Base-by-base conservation (phyloP, 345 rosid species). In the Gossypium thurberi region DNA sequence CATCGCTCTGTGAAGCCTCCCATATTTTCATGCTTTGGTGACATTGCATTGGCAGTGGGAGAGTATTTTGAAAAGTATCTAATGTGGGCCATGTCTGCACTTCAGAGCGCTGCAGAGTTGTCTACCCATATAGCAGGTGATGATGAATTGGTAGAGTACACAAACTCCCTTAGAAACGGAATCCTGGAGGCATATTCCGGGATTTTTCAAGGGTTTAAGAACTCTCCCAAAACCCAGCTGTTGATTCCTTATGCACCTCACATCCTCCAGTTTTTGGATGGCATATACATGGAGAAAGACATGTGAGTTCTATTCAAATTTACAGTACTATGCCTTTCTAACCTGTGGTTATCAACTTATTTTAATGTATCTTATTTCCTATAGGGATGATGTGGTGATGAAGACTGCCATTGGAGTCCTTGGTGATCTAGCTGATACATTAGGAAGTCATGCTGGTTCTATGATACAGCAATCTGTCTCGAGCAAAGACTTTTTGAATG, bases 1-100 rank as follows among this genome's bases (percentile, higher is more conserved):
- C 92, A 89, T 82, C 85, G 89, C 2, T 87, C 92, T 56, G 94
- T 89, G 75, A 89, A 89, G 81, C 94, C 94, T 17, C 91, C 94
- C 6, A 84, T 89, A 60, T 86, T 89, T 83, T 89, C 94, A 2
- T 83, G 90, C 76, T 87, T 89, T 69, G 94, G 94, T 5, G 94
- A 89, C 81, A 84, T 87, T 70, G 94, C 92, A 1, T 84, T 89
- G 69, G 94, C 94, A 50, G 88, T 89, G 0, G 90, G 94, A 42
- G 92, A 89, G 77, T 81, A 84, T 73, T 89, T 87, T 60, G 94
- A 89, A 75, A 89, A 89, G 77, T 89, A 89, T 79, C 52, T 87
- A 78, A 79, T 78, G 79, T 89, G 88, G 69, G 87, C 92, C 26
- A 86, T 89, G 94, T 90, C 94, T 21, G 86, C 86, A 86, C 94